Evolutionary conservation across 2,329 filamentous ascomycete species (phyloP).

Genomic region (Catunica adiposa): DNA sequence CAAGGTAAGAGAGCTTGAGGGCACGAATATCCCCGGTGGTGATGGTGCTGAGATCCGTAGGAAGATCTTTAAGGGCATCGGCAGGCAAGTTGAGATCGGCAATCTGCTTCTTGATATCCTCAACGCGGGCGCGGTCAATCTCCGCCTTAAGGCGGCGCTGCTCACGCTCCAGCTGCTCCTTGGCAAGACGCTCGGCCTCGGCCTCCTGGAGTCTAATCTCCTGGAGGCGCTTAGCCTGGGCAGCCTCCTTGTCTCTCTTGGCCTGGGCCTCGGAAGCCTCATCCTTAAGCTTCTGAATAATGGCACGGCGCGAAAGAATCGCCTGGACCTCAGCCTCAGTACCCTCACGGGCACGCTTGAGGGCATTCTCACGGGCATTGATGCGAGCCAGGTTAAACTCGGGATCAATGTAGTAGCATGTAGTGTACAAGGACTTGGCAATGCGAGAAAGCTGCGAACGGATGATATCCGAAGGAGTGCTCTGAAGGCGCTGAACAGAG

Average conservation of each 20-base stretch:
- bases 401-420: slow-evolving; percentile 90
- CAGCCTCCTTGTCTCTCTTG: slow-evolving; percentile 81
- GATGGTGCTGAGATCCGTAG: slow-evolving; percentile 63
- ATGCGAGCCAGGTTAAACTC: slow-evolving; percentile 68
- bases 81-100: slow-evolving; percentile 79
- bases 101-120: slow-evolving; percentile 84
- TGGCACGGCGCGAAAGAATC: slow-evolving; percentile 66
- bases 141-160: slow-evolving; percentile 73
- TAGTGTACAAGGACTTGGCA: slow-evolving; percentile 78
- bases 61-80: slow-evolving; percentile 54
- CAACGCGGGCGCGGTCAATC: slow-evolving; percentile 74
- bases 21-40: slow-evolving; percentile 82
- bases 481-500: slow-evolving; percentile 87
- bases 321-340: slow-evolving; percentile 85
- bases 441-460: slow-evolving; percentile 85
- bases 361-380: slow-evolving; percentile 62
- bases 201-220: slow-evolving; percentile 80
- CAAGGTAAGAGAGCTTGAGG: slow-evolving; percentile 87
- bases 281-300: slow-evolving; percentile 96
- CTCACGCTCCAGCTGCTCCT: slow-evolving; percentile 84
- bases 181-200: slow-evolving; percentile 73
- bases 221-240: slow-evolving; percentile 68
- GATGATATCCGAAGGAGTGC: slow-evolving; percentile 93
- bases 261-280: slow-evolving; percentile 79
- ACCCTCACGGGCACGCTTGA: slow-evolving; percentile 67